Conservation (phyloP, 2,329 filamentous ascomycete species). For the Colletotrichum scovillei region DNA sequence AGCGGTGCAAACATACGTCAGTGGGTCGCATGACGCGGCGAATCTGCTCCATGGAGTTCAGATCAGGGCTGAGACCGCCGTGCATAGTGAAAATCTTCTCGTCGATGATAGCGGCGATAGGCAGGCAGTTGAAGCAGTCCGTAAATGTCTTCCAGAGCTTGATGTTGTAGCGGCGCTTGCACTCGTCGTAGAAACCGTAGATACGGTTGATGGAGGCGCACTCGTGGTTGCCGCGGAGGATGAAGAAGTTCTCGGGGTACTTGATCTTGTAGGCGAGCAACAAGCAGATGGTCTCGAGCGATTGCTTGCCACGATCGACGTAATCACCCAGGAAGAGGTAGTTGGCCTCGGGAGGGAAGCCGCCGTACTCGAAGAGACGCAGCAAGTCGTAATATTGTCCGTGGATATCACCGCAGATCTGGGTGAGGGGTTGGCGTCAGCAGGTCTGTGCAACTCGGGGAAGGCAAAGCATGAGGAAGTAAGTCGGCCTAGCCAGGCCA, state of each 20-base stretch:
- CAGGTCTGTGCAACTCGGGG: constrained; percentile 16
- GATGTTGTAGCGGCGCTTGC: constrained; percentile 99
- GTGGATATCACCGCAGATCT: constrained; percentile 99
- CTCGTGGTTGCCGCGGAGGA: constrained; percentile 98
- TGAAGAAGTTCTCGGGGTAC: constrained; percentile 99
- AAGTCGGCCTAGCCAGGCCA: constrained; percentile 26
- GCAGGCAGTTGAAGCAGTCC: constrained; percentile 99
- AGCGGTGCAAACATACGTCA: constrained; percentile 76
- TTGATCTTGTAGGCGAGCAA: constrained; percentile 99
- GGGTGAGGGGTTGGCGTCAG: constrained; percentile 35
- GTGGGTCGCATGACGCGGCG: constrained; percentile 98
- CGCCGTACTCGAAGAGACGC: constrained; percentile 97
- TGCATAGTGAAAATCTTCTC: constrained; percentile 99
- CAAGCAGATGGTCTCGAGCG: constrained; percentile 97
- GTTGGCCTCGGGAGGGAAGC: constrained; percentile 98
- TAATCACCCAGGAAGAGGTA: constrained; percentile 99
- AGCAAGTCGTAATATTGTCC: constrained; percentile 99
- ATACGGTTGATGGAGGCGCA: constrained; percentile 99
- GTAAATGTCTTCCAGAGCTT: constrained; percentile 99
- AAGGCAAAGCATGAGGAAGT: not conserved
- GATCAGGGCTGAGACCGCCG: constrained; percentile 93
- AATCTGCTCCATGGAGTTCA: constrained; percentile 99
- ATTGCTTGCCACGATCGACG: constrained; percentile 98
- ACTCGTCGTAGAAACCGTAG: constrained; percentile 99
- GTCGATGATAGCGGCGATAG: constrained; percentile 98